phyloP scores from a whole-genome alignment of 176 grass and related monocot species.

The Typha latifolia region DNA sequence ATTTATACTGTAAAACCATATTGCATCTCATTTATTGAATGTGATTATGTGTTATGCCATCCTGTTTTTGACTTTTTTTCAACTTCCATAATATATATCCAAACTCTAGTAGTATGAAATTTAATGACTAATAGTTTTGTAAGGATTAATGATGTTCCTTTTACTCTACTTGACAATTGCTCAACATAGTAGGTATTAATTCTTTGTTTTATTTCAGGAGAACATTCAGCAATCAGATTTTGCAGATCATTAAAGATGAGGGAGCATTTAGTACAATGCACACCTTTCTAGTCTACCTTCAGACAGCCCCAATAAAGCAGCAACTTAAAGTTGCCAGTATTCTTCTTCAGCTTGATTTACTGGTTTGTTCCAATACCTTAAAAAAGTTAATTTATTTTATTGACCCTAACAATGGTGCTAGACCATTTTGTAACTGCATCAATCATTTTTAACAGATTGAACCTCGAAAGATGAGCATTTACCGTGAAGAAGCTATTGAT shows the following conservation, averaged over 20 bases:
- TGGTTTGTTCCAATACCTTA: neutral
- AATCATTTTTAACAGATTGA: neutral
- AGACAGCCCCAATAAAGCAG: neutral
- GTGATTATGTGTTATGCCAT: no score
- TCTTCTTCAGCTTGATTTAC: constrained; percentile 1
- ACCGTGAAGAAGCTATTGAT: constrained; percentile 2
- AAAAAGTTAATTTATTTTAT: neutral
- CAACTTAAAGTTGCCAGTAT: neutral
- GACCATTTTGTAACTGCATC: neutral
- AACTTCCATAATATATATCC: no score
- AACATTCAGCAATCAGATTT: neutral
- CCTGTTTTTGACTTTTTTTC: no score
- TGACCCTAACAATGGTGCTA: neutral
- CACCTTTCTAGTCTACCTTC: constrained; percentile 1
- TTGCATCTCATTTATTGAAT: no score
- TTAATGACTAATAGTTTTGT: no score
- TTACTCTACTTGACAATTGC: no score
- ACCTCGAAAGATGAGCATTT: constrained; percentile 2
- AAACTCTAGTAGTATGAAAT: no score
- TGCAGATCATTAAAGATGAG: constrained; percentile 2
- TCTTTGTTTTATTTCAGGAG: neutral
- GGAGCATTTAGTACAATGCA: constrained; percentile 3
- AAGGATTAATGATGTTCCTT: no score
- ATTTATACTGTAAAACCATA: no score
- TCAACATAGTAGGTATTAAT: neutral